A percentile compares a stretch with the other conserved stretches of the same genome.
phyloP scores from a whole-genome alignment of 2,329 filamentous ascomycete genomes.

The Pyrenophora teres region DNA sequence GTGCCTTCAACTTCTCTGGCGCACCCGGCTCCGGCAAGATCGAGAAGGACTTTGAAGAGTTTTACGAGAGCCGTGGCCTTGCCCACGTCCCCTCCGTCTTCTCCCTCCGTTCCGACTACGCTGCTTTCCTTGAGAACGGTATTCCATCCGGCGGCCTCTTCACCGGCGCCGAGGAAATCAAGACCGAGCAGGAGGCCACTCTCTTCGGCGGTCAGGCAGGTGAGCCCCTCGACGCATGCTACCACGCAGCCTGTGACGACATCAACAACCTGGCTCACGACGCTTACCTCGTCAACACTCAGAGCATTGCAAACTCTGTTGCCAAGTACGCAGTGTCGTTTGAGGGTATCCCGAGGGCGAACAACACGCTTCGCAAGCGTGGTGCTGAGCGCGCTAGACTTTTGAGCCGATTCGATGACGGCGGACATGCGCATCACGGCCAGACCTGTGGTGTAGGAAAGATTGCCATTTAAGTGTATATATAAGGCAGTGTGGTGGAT shows the following conservation, averaged over 20 bases:
- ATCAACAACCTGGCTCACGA: constrained; percentile 45
- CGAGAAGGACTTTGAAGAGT: constrained; percentile 43
- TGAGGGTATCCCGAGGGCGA: constrained; percentile 41
- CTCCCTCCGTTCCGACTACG: constrained; percentile 49
- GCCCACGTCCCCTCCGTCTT: constrained; percentile 44
- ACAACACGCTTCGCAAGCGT: constrained; percentile 37
- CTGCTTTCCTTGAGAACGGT: constrained; percentile 48
- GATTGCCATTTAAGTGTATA: constrained; percentile 17
- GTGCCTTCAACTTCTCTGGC: constrained; percentile 45
- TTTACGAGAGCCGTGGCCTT: constrained; percentile 43
- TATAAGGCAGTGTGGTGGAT: background rate
- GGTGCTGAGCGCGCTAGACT: constrained; percentile 31
- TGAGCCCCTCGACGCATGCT: constrained; percentile 45
- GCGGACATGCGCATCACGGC: constrained; percentile 34
- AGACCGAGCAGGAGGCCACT: constrained; percentile 44
- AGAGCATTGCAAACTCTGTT: constrained; percentile 48
- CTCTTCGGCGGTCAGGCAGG: constrained; percentile 48
- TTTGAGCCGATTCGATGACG: constrained; percentile 31
- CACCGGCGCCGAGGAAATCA: constrained; percentile 49
- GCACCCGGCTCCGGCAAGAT: constrained; percentile 43
- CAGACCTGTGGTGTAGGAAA: constrained; percentile 32
- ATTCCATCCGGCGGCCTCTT: constrained; percentile 49
- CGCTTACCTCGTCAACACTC: constrained; percentile 46
- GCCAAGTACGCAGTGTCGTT: constrained; percentile 46
- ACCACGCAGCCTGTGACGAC: constrained; percentile 46